These are phyloP conservation scores for Rugosomyces carneus DNA, from an alignment of 1,284 basidiomycete genomes.

Conservation along the genomic window DNA sequence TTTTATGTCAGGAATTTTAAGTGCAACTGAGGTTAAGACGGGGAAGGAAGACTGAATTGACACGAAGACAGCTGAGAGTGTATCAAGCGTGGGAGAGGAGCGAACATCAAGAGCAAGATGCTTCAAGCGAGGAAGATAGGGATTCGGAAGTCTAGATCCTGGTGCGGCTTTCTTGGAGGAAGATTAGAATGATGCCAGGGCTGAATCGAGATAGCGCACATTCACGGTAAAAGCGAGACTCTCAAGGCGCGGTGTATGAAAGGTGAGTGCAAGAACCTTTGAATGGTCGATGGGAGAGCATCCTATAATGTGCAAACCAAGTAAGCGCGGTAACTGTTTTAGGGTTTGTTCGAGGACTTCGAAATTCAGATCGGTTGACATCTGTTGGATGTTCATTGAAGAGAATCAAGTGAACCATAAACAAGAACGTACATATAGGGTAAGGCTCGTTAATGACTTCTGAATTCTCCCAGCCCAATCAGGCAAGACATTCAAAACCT, in stretches of 20 bases:
- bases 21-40: conserved; percentile 39
- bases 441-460: conserved; percentile 43
- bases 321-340: conserved; percentile 42
- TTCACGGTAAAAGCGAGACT: conserved; percentile 49
- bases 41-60: conserved; percentile 34
- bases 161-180: conserved; percentile 35
- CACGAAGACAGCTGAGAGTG: conserved; percentile 33
- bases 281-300: conserved; percentile 52
- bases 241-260: not conserved
- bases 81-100: conserved; percentile 29
- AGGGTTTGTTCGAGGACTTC: conserved; percentile 43
- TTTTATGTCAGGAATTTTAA: conserved; percentile 44
- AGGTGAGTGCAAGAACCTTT: conserved; percentile 31
- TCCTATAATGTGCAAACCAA: conserved; percentile 50
- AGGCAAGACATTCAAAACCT: conserved; percentile 50
- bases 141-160: conserved; percentile 24
- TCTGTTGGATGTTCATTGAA: conserved; percentile 41
- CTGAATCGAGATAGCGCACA: conserved; percentile 29
- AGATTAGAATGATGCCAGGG: not conserved
- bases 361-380: conserved; percentile 47
- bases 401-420: not conserved
- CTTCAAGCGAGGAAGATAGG: conserved; percentile 39
- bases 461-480: conserved; percentile 40
- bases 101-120: conserved; percentile 48
- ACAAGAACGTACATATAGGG: conserved; percentile 44